Evolutionary conservation across 2,329 filamentous ascomycete species (phyloP), one percentile per base, ranked within the genome.

Genomic region (Septoria petroselini): DNA sequence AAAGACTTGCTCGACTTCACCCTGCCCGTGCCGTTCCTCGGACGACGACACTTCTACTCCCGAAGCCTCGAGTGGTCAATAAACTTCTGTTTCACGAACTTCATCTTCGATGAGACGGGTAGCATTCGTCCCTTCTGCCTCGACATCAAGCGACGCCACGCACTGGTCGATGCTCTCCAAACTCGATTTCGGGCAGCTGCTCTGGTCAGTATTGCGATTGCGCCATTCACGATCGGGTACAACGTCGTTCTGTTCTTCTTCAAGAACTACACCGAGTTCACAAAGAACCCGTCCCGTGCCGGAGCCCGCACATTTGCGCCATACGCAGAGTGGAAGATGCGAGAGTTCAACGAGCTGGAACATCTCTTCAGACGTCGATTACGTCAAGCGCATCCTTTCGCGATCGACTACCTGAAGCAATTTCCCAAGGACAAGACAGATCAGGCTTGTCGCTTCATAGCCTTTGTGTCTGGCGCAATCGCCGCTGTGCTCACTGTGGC

Each of bases 381-480:
- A 34, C 91, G 95, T 58, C 94, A 97, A 86, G 95, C 93, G 0
- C 90, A 93, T 64, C 91, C 91, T 0, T 96, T 89, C 66, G 91
- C 93, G 2, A 89, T 86, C 27, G 82, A 89, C 40, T 98, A 98
- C 63, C 79, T 98, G 19, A 89, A 95, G 57, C 91, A 97, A 58
- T 98, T 98, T 54, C 93, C 93, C 0, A 97, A 97, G 68, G 84
- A 91, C 65, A 95, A 96, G 71, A 93, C 85, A 0, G 86, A 93
- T 54, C 90, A 95, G 61, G 67, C 91, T 29, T 87, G 87, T 8
- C 81, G 86, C 33, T 95, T 94, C 40, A 78, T 96, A 23, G 84
- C 90, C 1, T 96, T 98, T 62, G 79, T 97, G 54, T 81, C 88
- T 7, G 91, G 93, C 5, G 88, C 91, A 0, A 77, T 97, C 29